Conservation (phyloP, 257 asterid species). For the Mentha longifolia region DNA sequence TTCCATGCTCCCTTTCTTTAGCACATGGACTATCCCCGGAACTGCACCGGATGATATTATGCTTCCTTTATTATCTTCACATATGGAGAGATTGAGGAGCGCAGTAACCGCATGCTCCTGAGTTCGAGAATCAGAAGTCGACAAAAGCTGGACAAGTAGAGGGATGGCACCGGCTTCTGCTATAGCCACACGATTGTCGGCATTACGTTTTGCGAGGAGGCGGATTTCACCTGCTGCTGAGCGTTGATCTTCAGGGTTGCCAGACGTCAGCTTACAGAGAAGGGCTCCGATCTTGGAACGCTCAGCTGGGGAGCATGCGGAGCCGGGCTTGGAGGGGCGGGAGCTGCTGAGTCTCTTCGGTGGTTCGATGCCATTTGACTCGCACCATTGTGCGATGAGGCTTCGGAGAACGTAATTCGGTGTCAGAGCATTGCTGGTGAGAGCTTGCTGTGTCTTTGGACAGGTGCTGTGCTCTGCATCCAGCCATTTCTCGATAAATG, state of each 20-base stretch:
- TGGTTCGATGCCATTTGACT: slow-evolving; percentile 80
- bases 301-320: slow-evolving; percentile 74
- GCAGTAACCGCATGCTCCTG: slow-evolving; percentile 98
- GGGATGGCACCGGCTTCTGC: slow-evolving; percentile 99
- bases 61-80: slow-evolving; percentile 83
- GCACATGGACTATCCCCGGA: slow-evolving; percentile 91
- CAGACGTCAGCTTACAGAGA: slow-evolving; percentile 73
- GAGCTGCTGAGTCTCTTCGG: slow-evolving; percentile 76
- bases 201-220: slow-evolving; percentile 91
- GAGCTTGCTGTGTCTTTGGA: slow-evolving; percentile 93
- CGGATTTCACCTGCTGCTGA: slow-evolving; percentile 96
- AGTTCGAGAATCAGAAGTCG: slow-evolving; percentile 82
- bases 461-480: slow-evolving; percentile 86
- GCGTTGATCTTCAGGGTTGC: slow-evolving; percentile 80
- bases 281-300: slow-evolving; percentile 68
- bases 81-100: slow-evolving; percentile 90
- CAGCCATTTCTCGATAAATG: slow-evolving; percentile 91
- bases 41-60: slow-evolving; percentile 83
- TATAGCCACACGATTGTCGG: slow-evolving; percentile 92
- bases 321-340: slow-evolving; percentile 46
- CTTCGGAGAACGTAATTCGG: slow-evolving; percentile 97
- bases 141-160: slow-evolving; percentile 70
- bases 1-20: slow-evolving; percentile 87
- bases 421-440: slow-evolving; percentile 69
- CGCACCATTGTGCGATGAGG: slow-evolving; percentile 97